A percentile compares a stretch with the other conserved stretches of the same genome.
Evolutionary conservation across 2,329 filamentous ascomycete species (phyloP).

Genomic region (Aureobasidium subglaciale): DNA sequence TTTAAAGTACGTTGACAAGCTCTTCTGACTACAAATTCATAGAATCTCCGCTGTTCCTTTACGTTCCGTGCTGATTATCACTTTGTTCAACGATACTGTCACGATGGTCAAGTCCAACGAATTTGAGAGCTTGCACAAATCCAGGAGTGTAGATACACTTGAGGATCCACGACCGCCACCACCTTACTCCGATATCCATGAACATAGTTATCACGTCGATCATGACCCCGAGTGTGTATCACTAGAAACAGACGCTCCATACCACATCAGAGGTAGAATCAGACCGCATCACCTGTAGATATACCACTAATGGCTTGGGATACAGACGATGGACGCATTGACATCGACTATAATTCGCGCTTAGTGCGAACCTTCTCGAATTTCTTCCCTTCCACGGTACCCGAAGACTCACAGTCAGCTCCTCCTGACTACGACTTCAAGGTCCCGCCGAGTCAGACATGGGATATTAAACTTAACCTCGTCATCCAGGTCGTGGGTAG

Average conservation of each 20-base stretch:
- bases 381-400: conserved; percentile 58
- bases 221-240: neutral
- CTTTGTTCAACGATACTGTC: too few relatives aligned
- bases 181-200: neutral
- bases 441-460: neutral
- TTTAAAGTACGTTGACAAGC: too few relatives aligned
- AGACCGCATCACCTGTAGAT: neutral
- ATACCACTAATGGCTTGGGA: neutral
- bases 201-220: neutral
- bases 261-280: neutral
- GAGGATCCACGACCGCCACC: neutral
- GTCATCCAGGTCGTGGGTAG: conserved; percentile 45
- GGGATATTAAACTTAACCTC: conserved; percentile 32
- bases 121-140: neutral
- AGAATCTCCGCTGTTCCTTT: too few relatives aligned
- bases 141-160: too few relatives aligned
- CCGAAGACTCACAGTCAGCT: conserved; percentile 46
- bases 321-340: conserved; percentile 63
- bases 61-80: too few relatives aligned
- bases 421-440: conserved; percentile 25
- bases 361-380: conserved; percentile 58
- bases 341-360: conserved; percentile 67
- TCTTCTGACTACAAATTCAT: too few relatives aligned
- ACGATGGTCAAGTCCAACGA: neutral
- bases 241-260: neutral